These are phyloP conservation scores for Pisolithus orientalis DNA, from an alignment of 768 basidiomycete genomes.

Conservation along the genomic window DNA sequence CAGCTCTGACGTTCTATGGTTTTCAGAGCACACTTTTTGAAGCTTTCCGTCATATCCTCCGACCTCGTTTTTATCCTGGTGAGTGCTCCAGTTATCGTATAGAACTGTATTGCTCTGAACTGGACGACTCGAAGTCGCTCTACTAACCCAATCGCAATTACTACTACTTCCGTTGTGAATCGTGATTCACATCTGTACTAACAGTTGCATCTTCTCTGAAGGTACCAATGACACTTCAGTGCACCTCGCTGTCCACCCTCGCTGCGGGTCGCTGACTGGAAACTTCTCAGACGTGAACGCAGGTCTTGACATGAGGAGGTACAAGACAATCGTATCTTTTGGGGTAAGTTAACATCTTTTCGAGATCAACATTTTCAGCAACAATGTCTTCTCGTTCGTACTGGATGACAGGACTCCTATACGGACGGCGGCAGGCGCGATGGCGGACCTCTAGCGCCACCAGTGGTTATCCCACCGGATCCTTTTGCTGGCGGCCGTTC, in stretches of 20 bases:
- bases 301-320: conserved; percentile 31
- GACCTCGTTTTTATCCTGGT: conserved; percentile 4
- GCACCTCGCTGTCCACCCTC: conserved; percentile 41
- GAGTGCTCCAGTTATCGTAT: conserved; percentile 1
- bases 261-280: conserved; percentile 37
- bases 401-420: conserved; percentile 36
- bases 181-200: conserved; percentile 4
- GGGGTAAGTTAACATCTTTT: conserved; percentile 29
- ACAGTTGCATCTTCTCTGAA: conserved; percentile 7
- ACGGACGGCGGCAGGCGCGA: conserved; percentile 45
- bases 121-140: too few relatives aligned
- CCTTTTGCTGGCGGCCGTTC: conserved; percentile 44
- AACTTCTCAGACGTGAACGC: conserved; percentile 42
- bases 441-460: conserved; percentile 35
- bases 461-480: conserved; percentile 37
- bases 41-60: conserved; percentile 3
- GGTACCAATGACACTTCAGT: conserved; percentile 15
- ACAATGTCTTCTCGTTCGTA: neutral
- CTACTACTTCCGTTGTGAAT: neutral
- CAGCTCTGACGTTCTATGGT: conserved; percentile 15
- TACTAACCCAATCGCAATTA: too few relatives aligned
- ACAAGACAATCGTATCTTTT: conserved; percentile 48
- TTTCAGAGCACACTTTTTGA: conserved; percentile 8
- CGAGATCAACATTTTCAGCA: neutral
- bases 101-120: too few relatives aligned